Percentiles rank a stretch among this genome's conserved stretches.
Conservation (phyloP, 768 basidiomycete genomes). For the Peribolospora kevripleyi region DNA sequence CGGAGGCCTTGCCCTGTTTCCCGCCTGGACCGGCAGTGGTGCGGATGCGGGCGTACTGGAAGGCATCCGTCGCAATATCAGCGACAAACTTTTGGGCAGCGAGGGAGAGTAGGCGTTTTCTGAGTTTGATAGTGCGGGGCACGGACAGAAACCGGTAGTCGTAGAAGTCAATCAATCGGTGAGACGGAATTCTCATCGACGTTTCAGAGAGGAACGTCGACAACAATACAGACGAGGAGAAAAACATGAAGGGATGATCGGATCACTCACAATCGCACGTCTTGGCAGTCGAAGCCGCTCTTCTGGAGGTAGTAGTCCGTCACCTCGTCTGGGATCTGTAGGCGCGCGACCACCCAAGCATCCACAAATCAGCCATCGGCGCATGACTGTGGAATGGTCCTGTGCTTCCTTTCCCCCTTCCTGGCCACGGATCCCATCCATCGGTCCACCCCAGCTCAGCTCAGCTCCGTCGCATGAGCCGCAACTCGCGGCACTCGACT, state of each 20-base stretch:
- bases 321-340: conserved; percentile 84
- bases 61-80: conserved; percentile 87
- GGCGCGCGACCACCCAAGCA: neutral
- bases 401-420: too few relatives aligned
- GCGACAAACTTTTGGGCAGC: conserved; percentile 96
- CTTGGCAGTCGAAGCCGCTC: conserved; percentile 86
- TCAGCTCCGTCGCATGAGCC: neutral
- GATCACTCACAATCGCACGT: conserved; percentile 53
- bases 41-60: conserved; percentile 87
- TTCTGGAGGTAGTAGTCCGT: conserved; percentile 91
- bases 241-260: neutral
- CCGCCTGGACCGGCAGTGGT: conserved; percentile 53
- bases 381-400: neutral
- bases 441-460: neutral
- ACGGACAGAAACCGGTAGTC: neutral
- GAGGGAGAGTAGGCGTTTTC: conserved; percentile 78
- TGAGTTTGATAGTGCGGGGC: conserved; percentile 15
- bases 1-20: conserved; percentile 32
- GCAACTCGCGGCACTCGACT: conserved; percentile 11
- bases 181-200: neutral
- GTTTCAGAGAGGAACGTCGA: conserved; percentile 1
- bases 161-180: neutral
- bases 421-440: too few relatives aligned
- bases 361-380: neutral
- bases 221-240: neutral